phyloP scores from a whole-genome alignment of 306 rosid species.

The Casuarina glauca region DNA sequence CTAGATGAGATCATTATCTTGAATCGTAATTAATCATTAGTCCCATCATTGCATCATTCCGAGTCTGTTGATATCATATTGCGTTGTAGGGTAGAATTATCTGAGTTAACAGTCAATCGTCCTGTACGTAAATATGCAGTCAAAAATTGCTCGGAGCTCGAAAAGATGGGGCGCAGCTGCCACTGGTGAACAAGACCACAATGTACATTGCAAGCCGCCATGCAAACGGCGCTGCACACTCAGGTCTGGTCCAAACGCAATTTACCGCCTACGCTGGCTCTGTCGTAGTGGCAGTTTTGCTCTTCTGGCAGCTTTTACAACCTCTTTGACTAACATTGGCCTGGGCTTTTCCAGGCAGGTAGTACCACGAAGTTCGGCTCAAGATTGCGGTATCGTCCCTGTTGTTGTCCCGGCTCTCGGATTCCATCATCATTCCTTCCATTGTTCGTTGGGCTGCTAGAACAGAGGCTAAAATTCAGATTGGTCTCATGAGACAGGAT shows the following conservation, averaged over 20 bases:
- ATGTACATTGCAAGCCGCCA: constrained; percentile 62
- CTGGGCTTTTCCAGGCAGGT: constrained; percentile 39
- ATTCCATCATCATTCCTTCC: constrained; percentile 18
- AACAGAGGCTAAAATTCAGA: constrained; percentile 13
- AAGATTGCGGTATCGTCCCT: constrained; percentile 7
- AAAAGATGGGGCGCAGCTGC: constrained; percentile 73
- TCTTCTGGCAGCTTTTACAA: constrained; percentile 28
- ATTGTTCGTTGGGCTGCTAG: background rate
- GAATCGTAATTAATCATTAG: background rate
- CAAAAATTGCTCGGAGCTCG: constrained; percentile 68
- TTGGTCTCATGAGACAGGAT: constrained; percentile 36
- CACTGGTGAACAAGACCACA: constrained; percentile 84
- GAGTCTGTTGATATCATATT: background rate
- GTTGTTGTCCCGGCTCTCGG: constrained; percentile 22
- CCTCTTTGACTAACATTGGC: constrained; percentile 28
- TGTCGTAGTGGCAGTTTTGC: constrained; percentile 24
- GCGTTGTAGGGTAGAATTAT: background rate
- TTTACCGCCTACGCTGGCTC: constrained; percentile 31
- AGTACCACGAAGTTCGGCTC: constrained; percentile 17
- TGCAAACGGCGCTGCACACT: constrained; percentile 34
- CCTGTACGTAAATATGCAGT: constrained; percentile 43
- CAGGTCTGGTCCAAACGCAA: constrained; percentile 40
- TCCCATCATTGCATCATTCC: background rate
- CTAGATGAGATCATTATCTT: background rate
- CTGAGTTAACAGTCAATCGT: background rate